These are phyloP conservation scores for Corymbia calophylla DNA, from an alignment of 441 rosid species.

Conservation along the genomic window DNA sequence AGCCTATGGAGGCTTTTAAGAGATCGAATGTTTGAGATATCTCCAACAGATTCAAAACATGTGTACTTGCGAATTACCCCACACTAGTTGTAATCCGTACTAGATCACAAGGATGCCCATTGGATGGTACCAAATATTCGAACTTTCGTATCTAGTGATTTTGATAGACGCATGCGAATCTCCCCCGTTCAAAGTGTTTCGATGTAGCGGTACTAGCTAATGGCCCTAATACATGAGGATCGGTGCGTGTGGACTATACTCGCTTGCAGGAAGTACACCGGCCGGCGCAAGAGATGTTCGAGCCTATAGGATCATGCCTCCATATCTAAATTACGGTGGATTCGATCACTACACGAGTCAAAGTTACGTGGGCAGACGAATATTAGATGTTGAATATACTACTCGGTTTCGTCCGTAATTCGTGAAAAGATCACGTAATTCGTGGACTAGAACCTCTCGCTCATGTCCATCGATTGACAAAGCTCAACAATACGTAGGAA, in stretches of 20 bases:
- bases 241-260: not conserved
- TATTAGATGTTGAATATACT: not conserved
- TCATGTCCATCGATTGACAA: not conserved
- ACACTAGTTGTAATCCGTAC: not conserved
- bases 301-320: not conserved
- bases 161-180: not conserved
- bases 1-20: not conserved
- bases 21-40: accelerated
- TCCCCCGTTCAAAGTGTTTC: not conserved
- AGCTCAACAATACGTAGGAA: not conserved
- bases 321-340: not conserved
- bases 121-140: not conserved
- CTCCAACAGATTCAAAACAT: not conserved
- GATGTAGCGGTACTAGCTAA: not conserved
- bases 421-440: not conserved
- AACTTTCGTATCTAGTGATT: not conserved
- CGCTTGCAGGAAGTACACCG: not conserved
- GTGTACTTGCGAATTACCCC: not conserved
- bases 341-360: not conserved
- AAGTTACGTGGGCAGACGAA: not conserved
- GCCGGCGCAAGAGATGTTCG: not conserved
- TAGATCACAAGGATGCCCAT: not conserved
- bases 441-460: not conserved
- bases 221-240: not conserved
- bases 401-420: not conserved